These are phyloP conservation scores for Amylocarpus encephaloides DNA, from an alignment of 2,329 filamentous ascomycete genomes.

Conservation along the genomic window DNA sequence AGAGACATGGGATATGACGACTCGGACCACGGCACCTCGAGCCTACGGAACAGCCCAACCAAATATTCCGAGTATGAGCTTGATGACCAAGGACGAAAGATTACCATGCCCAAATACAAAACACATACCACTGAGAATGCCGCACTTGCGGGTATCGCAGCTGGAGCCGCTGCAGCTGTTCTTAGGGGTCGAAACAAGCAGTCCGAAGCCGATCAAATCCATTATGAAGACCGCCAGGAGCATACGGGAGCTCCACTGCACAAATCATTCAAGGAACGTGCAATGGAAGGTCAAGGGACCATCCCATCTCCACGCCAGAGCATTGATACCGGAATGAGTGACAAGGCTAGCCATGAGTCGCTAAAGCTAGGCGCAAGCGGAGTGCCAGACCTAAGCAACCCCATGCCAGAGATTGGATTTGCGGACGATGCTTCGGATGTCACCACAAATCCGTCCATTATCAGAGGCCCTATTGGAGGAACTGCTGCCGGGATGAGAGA, in stretches of 20 bases:
- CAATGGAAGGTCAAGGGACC: constrained; percentile 49
- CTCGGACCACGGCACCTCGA: constrained; percentile 18
- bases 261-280: constrained; percentile 61
- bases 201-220: constrained; percentile 23
- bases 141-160: constrained; percentile 23
- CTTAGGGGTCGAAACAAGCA: constrained; percentile 25
- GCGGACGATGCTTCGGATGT: constrained; percentile 56
- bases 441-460: constrained; percentile 77
- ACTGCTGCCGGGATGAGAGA: constrained; percentile 31
- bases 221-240: constrained; percentile 24
- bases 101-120: constrained; percentile 28
- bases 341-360: constrained; percentile 36
- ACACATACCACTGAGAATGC: constrained; percentile 24
- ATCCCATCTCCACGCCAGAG: constrained; percentile 52
- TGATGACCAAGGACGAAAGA: constrained; percentile 31
- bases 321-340: constrained; percentile 48
- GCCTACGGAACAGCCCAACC: constrained; percentile 22
- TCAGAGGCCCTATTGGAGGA: constrained; percentile 63
- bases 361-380: constrained; percentile 61
- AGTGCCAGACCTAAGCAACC: constrained; percentile 61
- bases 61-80: constrained; percentile 30
- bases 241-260: constrained; percentile 48
- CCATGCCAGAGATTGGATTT: constrained; percentile 73
- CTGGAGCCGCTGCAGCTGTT: constrained; percentile 26
- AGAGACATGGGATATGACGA: constrained; percentile 16